These are phyloP conservation scores for Fusarium goolgardi DNA, from an alignment of 2,329 filamentous ascomycete genomes.

Conservation along the genomic window DNA sequence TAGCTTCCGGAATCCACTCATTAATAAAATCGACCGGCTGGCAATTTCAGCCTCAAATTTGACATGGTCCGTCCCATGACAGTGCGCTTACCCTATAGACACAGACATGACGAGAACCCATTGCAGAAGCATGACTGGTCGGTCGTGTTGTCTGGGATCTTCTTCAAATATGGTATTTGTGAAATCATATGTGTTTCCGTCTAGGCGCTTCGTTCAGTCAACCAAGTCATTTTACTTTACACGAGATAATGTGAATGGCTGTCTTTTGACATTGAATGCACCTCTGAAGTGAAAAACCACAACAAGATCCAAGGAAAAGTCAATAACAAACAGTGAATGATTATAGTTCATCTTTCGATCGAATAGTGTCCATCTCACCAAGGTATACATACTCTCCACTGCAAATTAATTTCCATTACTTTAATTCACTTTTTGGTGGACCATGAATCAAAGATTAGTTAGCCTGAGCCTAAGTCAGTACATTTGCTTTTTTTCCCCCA, in stretches of 20 bases:
- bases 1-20: conserved; percentile 39
- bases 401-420: not conserved
- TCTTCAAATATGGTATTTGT: accelerated
- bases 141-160: not conserved
- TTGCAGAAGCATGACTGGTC: not conserved
- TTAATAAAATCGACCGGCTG: conserved; percentile 22
- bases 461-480: not conserved
- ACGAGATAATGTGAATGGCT: not conserved
- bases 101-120: not conserved
- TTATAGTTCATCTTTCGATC: not conserved
- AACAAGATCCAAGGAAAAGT: not conserved
- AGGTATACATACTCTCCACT: no score
- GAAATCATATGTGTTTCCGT: not conserved
- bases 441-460: not conserved
- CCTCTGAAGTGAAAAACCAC: not conserved
- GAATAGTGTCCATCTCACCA: not conserved
- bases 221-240: accelerated
- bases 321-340: not conserved
- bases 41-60: conserved; percentile 26
- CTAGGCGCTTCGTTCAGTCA: accelerated
- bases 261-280: not conserved
- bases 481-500: not conserved
- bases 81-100: conserved; percentile 33
- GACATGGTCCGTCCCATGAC: conserved; percentile 19
- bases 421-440: no score